Percentiles rank a stretch among this genome's conserved stretches.
These are phyloP conservation scores for Hymenoscyphus linearis DNA, from an alignment of 2,329 filamentous ascomycete genomes.

Conservation along the genomic window DNA sequence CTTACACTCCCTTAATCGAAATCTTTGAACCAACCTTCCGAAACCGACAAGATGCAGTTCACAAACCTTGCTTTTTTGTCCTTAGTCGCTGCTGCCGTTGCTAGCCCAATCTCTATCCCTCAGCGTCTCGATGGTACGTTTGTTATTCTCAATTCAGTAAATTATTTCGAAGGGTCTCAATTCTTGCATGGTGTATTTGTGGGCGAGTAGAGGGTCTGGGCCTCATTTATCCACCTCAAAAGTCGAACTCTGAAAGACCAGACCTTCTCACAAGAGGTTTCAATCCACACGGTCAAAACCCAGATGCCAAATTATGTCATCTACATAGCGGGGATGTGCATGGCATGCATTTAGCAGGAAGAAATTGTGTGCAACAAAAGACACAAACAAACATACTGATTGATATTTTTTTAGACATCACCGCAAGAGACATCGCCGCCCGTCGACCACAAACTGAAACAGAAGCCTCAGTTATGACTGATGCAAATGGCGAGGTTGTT, in stretches of 20 bases:
- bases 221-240: background rate
- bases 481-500: constrained; percentile 24
- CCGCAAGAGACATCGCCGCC: background rate
- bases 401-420: background rate
- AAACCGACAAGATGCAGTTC: constrained; percentile 29
- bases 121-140: constrained; percentile 23
- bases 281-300: background rate
- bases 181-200: background rate
- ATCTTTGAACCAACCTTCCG: constrained; percentile 4
- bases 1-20: constrained; percentile 12
- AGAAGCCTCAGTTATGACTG: constrained; percentile 24
- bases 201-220: background rate
- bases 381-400: background rate
- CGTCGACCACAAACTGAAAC: constrained; percentile 11
- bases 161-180: constrained; percentile 3
- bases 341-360: background rate
- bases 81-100: constrained; percentile 26
- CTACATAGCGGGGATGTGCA: background rate
- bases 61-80: constrained; percentile 25
- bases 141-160: background rate
- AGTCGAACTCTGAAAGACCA: background rate
- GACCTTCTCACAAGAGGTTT: background rate
- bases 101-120: constrained; percentile 20
- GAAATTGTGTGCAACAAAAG: background rate
- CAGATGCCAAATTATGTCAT: background rate